phyloP scores from a whole-genome alignment of 2,329 filamentous ascomycete genomes.

The Colletotrichum liriopes region DNA sequence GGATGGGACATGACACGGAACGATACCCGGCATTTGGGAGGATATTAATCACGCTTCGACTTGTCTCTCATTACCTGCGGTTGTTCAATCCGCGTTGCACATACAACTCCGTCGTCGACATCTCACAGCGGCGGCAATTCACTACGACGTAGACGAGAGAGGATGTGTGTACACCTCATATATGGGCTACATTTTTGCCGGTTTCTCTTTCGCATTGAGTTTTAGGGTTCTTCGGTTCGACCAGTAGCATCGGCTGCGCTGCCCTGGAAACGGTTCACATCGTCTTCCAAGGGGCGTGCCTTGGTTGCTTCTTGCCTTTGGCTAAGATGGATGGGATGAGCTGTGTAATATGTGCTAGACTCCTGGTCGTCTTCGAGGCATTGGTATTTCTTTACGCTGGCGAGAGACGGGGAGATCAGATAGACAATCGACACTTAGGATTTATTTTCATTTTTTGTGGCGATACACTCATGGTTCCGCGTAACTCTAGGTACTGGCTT shows the following conservation, averaged over 20 bases:
- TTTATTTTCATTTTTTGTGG: neutral
- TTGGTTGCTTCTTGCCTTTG: constrained; percentile 28
- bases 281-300: neutral
- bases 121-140: constrained; percentile 7
- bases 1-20: constrained; percentile 38
- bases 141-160: constrained; percentile 25
- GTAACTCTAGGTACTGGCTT: neutral
- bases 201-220: constrained; percentile 22
- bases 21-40: constrained; percentile 41
- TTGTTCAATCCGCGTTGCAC: constrained; percentile 30
- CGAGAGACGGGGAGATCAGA: constrained; percentile 7
- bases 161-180: constrained; percentile 19
- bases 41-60: constrained; percentile 33
- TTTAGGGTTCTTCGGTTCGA: constrained; percentile 3
- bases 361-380: constrained; percentile 17
- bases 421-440: constrained; percentile 27
- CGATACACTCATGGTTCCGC: neutral
- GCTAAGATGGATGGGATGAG: constrained; percentile 18
- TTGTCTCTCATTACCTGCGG: constrained; percentile 33
- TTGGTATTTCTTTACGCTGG: neutral
- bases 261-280: neutral
- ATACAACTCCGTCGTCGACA: constrained; percentile 24
- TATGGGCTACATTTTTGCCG: constrained; percentile 30
- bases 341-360: constrained; percentile 24
- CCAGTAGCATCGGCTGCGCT: neutral